Conservation (phyloP, 345 rosid species). For the Psidium friedrichsthalianum region DNA sequence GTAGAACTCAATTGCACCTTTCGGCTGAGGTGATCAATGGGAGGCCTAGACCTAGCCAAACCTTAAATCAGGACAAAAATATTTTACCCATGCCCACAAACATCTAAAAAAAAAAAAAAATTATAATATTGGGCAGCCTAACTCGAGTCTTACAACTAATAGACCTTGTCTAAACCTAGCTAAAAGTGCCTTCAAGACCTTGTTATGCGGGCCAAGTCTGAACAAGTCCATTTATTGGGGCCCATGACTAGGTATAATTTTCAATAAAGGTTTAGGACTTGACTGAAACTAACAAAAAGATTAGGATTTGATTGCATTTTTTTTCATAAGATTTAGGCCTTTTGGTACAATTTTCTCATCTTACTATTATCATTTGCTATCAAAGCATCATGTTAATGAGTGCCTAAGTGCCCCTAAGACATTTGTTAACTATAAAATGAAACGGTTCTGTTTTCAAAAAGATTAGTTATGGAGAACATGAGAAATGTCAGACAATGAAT, state of each 20-base stretch:
- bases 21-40: background rate
- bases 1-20: background rate
- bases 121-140: background rate
- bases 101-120: background rate
- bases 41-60: background rate
- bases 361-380: background rate
- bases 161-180: background rate
- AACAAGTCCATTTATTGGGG: background rate
- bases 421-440: background rate
- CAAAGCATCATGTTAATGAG: background rate
- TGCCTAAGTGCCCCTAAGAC: background rate
- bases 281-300: background rate
- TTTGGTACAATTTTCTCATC: background rate
- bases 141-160: background rate
- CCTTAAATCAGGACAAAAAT: background rate
- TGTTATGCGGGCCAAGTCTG: background rate
- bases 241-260: background rate
- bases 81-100: background rate
- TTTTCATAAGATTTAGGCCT: background rate
- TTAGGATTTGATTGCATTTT: background rate
- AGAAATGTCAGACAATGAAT: background rate
- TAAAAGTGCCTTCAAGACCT: background rate
- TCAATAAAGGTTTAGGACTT: background rate
- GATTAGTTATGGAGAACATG: background rate
- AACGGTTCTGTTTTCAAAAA: background rate